Percentiles rank a stretch among this genome's conserved stretches.
These are phyloP conservation scores for Metroxylon sagu DNA, from an alignment of 176 grass and related monocot genomes.

Conservation along the genomic window DNA sequence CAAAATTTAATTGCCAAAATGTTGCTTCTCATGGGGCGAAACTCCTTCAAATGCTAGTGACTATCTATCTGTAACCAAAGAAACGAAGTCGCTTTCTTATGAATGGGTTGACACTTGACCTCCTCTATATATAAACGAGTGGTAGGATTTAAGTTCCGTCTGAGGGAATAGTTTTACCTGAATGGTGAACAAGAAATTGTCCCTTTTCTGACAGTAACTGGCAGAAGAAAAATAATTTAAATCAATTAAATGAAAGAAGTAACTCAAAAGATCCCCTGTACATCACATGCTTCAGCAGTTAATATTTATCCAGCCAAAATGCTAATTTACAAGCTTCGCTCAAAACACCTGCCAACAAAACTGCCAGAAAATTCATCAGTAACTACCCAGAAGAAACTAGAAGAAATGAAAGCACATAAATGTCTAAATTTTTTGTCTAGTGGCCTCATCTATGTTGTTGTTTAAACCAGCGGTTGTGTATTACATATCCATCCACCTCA, in stretches of 20 bases:
- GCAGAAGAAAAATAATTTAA: slow-evolving; percentile 32
- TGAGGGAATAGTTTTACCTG: not conserved
- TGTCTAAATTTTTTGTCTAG: not conserved
- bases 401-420: too few species aligned
- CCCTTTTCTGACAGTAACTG: slow-evolving; percentile 19
- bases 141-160: not conserved
- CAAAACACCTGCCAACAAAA: slow-evolving; percentile 35
- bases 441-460: too few species aligned
- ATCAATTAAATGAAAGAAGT: slow-evolving; percentile 42
- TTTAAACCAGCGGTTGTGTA: too few species aligned
- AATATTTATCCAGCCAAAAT: slow-evolving; percentile 21
- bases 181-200: slow-evolving; percentile 12
- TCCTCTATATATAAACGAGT: slow-evolving; percentile 6
- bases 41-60: slow-evolving; percentile 10
- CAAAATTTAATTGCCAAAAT: slow-evolving; percentile 55
- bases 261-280: slow-evolving; percentile 34
- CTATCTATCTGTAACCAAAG: not conserved
- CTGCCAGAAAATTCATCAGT: too few species aligned
- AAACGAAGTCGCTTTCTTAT: not conserved
- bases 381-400: too few species aligned
- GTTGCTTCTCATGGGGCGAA: slow-evolving; percentile 8
- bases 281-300: slow-evolving; percentile 18
- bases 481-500: too few species aligned
- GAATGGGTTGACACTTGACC: not conserved
- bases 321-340: slow-evolving; percentile 57